A percentile compares a stretch with the other conserved stretches of the same genome.
phyloP scores from a whole-genome alignment of 352 stramenopile species.

The Phytophthora pseudosyringae region DNA sequence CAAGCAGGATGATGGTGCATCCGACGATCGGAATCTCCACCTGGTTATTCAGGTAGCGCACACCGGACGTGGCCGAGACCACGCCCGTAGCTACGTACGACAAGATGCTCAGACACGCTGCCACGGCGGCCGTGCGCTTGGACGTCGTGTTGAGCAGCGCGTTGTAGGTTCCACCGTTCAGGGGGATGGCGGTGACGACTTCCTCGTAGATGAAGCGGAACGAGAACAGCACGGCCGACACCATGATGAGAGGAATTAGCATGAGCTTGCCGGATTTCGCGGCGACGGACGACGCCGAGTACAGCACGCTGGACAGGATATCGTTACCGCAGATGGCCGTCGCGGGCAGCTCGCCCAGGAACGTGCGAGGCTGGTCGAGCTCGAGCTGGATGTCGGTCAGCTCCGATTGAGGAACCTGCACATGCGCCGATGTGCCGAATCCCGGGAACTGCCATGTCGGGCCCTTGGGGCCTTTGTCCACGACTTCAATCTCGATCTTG shows the following conservation, averaged over 20 bases:
- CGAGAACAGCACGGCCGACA: slow-evolving; percentile 60
- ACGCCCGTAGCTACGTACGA: slow-evolving; percentile 90
- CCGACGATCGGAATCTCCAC: slow-evolving; percentile 49
- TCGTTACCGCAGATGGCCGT: slow-evolving; percentile 93
- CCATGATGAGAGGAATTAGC: slow-evolving; percentile 76
- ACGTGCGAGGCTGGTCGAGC: slow-evolving; percentile 30
- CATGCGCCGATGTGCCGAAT: slow-evolving; percentile 40
- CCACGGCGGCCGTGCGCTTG: slow-evolving; percentile 84
- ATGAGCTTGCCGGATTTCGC: slow-evolving; percentile 77
- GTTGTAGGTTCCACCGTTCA: slow-evolving; percentile 92
- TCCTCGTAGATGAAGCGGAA: slow-evolving; percentile 88
- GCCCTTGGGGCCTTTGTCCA: slow-evolving; percentile 27
- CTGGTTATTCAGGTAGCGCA: slow-evolving; percentile 82
- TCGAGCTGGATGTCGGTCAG: slow-evolving; percentile 39
- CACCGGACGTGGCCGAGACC: slow-evolving; percentile 64
- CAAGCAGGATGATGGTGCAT: slow-evolving; percentile 52
- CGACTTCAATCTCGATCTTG: slow-evolving; percentile 52
- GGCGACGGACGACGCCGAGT: slow-evolving; percentile 49
- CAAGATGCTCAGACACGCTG: slow-evolving; percentile 83
- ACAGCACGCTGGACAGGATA: slow-evolving; percentile 86
- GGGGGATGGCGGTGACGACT: slow-evolving; percentile 83
- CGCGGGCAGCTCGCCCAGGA: slow-evolving; percentile 67
- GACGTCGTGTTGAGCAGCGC: slow-evolving; percentile 88
- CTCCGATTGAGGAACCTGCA: slow-evolving; percentile 38
- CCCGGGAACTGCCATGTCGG: slow-evolving; percentile 50